A percentile compares a stretch with the other conserved stretches of the same genome.
Evolutionary conservation across 257 asterid genomes (phyloP).

Genomic region (Leptodermis oblonga): DNA sequence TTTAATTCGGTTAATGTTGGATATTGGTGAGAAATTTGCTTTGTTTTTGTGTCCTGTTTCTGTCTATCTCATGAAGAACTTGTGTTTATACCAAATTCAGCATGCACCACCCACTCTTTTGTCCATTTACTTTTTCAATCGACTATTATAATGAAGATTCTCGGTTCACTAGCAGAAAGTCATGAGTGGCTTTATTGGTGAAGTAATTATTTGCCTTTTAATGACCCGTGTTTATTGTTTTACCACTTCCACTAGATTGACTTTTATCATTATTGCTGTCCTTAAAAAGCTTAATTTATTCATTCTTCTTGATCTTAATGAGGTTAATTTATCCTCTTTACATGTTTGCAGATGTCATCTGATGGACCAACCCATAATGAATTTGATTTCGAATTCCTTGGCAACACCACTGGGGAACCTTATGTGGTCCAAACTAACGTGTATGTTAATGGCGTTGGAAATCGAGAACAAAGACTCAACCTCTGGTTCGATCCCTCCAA

Average conservation of each 20-base stretch:
- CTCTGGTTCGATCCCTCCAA: slow-evolving; percentile 90
- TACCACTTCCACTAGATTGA: neutral
- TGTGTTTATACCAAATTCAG: no score
- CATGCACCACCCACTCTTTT: slow-evolving; percentile 13
- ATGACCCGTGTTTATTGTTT: neutral
- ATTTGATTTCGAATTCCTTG: slow-evolving; percentile 86
- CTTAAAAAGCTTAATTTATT: neutral
- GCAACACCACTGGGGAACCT: slow-evolving; percentile 83
- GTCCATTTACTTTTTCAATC: slow-evolving; percentile 1
- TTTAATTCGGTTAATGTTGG: no score
- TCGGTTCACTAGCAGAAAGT: slow-evolving; percentile 4
- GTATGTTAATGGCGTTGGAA: slow-evolving; percentile 77
- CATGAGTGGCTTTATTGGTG: slow-evolving; percentile 7
- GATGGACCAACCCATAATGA: slow-evolving; percentile 78
- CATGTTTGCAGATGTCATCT: slow-evolving; percentile 76
- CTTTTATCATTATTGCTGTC: neutral
- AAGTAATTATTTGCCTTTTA: neutral
- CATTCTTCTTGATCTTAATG: neutral
- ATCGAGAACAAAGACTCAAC: slow-evolving; percentile 77
- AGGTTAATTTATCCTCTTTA: no score
- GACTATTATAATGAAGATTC: neutral
- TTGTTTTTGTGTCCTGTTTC: neutral
- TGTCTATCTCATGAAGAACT: neutral
- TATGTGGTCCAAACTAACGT: slow-evolving; percentile 79
- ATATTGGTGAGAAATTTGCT: no score